Conservation (phyloP, 2,329 filamentous ascomycete species). For the Phialophora tarda region DNA sequence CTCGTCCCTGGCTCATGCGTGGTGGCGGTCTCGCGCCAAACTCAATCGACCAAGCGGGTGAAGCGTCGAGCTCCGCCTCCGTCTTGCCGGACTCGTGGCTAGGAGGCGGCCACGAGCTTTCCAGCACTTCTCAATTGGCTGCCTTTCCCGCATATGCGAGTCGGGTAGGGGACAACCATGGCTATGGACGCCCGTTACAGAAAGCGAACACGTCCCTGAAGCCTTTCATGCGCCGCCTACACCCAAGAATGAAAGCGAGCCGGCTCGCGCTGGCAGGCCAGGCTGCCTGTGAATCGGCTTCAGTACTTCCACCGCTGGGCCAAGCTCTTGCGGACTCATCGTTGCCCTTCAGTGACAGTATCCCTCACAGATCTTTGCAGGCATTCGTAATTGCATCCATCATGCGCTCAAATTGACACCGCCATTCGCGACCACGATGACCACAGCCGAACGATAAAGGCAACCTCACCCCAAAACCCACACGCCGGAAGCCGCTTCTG, state of each 20-base stretch:
- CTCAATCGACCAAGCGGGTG: neutral
- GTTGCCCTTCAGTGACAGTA: neutral
- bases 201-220: constrained; percentile 2
- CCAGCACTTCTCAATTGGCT: constrained; percentile 17
- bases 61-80: constrained; percentile 21
- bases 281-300: neutral
- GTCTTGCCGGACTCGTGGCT: constrained; percentile 13
- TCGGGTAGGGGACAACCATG: neutral
- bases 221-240: neutral
- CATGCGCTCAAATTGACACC: neutral
- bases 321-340: neutral
- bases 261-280: neutral
- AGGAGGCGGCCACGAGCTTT: constrained; percentile 17
- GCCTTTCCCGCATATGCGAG: constrained; percentile 7
- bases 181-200: neutral
- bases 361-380: neutral
- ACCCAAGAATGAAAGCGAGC: neutral
- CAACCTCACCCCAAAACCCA: neutral
- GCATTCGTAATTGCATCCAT: neutral
- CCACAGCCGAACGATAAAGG: neutral
- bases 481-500: neutral
- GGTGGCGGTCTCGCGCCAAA: neutral
- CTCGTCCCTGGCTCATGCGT: neutral
- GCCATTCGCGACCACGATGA: neutral
- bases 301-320: neutral